These are phyloP conservation scores for Ophiocordyceps camponoti-rufipedis DNA, from an alignment of 2,329 filamentous ascomycete genomes.

Conservation along the genomic window DNA sequence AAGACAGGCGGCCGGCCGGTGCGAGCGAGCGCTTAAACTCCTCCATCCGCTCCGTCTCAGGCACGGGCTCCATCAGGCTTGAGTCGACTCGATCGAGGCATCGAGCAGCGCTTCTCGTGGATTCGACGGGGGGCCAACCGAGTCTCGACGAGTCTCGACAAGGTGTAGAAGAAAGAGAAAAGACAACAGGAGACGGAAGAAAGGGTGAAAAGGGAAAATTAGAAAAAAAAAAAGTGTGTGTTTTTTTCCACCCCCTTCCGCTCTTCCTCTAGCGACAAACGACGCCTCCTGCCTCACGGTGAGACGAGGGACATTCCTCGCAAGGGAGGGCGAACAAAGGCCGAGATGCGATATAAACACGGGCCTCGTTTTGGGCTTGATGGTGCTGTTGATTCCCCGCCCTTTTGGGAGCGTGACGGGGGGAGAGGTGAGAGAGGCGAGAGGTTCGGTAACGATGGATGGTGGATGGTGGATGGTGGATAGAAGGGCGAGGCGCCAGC, in stretches of 20 bases:
- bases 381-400: not conserved
- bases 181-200: not conserved
- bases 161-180: not conserved
- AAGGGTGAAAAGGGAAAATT: not conserved
- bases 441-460: too few relatives aligned
- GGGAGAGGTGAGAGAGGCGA: too few relatives aligned
- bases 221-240: not conserved
- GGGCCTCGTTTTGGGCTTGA: not conserved
- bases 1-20: conserved; percentile 34
- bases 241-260: not conserved
- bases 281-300: not conserved
- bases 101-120: conserved; percentile 1
- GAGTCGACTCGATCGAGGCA: conserved; percentile 1
- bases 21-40: conserved; percentile 36
- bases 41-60: conserved; percentile 50
- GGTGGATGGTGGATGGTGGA: too few relatives aligned
- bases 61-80: conserved; percentile 43
- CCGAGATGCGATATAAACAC: not conserved
- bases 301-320: conserved; percentile 1
- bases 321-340: not conserved
- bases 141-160: not conserved
- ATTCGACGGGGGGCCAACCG: too few relatives aligned
- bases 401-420: not conserved
- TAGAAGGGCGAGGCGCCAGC: too few relatives aligned
- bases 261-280: not conserved